Base-by-base conservation (phyloP, 2,329 filamentous ascomycete genomes). In the Acrocalymma vagum region DNA sequence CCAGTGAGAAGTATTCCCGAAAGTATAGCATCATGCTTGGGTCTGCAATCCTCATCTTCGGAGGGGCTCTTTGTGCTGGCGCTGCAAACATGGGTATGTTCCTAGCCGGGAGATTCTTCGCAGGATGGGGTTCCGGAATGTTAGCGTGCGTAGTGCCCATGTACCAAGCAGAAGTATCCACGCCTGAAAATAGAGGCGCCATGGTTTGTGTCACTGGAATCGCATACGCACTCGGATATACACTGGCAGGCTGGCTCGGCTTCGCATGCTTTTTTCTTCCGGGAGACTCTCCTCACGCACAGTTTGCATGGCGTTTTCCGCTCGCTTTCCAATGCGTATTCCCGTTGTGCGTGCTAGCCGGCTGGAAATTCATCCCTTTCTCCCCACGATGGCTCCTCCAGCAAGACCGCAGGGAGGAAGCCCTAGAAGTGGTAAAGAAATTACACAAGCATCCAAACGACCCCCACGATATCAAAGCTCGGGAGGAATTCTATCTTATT, bases 221-320 rank as follows among this genome's bases (percentile, higher is more conserved):
- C 11, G 71, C 72, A 59, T 72, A 71, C 41, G 71, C 71, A 0
- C 56, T 75, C 9, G 72, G 72, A 8, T 75, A 74, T 31, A 56
- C 58, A 3, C 43, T 72, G 6, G 60, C 71, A 2, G 67, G 62
- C 2, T 75, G 70, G 72, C 60, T 75, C 33, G 71, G 71, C 6
- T 72, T 67, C 41, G 71, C 58, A 2, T 73, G 66, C 40, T 74
- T 63, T 48, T 70, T 70, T 59, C 69, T 54, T 52, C 64, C 59
- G 6, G 53, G 54, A 15, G 63, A 61, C 3, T 54, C 63, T 0
- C 46, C 58, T 8, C 27, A 48, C 24, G 63, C 65, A 1, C 56
- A 59, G 1, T 73, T 74, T 36, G 53, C 70, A 6, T 80, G 78
- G 77, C 62, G 73, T 9, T 74, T 75, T 38, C 72, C 73, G 1